Conservation (phyloP, 352 stramenopile genomes). For the Globisporangium sylvaticum region DNA sequence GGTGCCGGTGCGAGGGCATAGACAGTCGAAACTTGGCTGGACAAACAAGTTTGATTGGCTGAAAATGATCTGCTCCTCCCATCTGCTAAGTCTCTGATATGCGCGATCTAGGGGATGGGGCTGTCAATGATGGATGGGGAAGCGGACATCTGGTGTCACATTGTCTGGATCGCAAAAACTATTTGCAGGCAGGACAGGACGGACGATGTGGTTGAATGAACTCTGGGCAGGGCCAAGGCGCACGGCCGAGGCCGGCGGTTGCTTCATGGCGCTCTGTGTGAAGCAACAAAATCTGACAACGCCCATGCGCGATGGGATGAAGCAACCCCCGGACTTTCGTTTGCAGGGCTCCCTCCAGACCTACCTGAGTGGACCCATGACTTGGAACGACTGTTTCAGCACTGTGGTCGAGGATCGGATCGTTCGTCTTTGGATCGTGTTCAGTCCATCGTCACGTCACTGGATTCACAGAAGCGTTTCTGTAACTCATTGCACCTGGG, state of each 20-base stretch:
- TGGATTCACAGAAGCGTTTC: neutral
- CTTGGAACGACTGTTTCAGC: neutral
- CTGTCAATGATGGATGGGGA: constrained; percentile 2
- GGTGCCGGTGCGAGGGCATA: neutral
- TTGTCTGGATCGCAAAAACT: neutral
- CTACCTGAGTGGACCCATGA: neutral
- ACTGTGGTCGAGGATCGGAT: neutral
- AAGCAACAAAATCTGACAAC: neutral
- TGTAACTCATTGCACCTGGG: neutral
- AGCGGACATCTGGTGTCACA: constrained; percentile 6
- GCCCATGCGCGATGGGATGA: neutral
- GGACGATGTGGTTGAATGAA: neutral
- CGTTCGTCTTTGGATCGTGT: neutral
- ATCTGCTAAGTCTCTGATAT: neutral
- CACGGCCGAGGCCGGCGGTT: neutral
- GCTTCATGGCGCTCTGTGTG: neutral
- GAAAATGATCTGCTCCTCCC: neutral
- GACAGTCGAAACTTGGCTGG: neutral
- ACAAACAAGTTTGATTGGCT: neutral
- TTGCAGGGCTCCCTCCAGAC: neutral
- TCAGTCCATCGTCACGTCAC: neutral
- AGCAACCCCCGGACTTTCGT: neutral
- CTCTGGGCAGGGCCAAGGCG: neutral
- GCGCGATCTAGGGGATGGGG: constrained; percentile 6
- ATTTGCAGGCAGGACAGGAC: neutral